Percentiles rank a stretch among this genome's conserved stretches.
Conservation (phyloP, 2,329 filamentous ascomycete genomes). For the Pseudogymnoascus sp. region DNA sequence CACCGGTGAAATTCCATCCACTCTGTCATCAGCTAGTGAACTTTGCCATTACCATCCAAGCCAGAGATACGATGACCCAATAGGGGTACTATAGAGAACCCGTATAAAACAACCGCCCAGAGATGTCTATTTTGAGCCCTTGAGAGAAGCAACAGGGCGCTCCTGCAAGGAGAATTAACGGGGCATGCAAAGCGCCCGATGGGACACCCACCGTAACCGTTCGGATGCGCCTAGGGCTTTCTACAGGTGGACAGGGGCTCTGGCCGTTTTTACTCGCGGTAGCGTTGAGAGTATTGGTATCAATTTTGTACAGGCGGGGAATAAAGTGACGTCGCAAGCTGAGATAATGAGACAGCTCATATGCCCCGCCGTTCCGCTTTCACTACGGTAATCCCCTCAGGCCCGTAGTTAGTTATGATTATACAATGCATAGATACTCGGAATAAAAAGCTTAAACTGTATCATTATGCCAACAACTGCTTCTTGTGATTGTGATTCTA, state of each 20-base stretch:
- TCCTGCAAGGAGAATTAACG: background rate
- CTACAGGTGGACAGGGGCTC: background rate
- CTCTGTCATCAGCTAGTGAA: background rate
- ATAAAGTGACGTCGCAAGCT: background rate
- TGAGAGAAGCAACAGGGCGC: background rate
- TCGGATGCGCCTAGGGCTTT: background rate
- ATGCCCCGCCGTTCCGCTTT: background rate
- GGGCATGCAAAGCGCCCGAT: background rate
- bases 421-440: background rate
- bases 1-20: background rate
- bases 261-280: background rate
- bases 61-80: background rate
- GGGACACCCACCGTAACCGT: background rate
- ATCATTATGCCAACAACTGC: background rate
- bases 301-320: background rate
- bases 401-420: background rate
- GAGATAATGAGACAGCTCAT: background rate
- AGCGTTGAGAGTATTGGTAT: background rate
- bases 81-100: background rate
- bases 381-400: background rate
- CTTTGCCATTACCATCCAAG: background rate
- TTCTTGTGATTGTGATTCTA: background rate
- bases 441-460: background rate
- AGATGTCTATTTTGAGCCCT: background rate
- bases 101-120: background rate